Conservation (phyloP, 2,329 filamentous ascomycete species). For the Akanthomyces lecanii region DNA sequence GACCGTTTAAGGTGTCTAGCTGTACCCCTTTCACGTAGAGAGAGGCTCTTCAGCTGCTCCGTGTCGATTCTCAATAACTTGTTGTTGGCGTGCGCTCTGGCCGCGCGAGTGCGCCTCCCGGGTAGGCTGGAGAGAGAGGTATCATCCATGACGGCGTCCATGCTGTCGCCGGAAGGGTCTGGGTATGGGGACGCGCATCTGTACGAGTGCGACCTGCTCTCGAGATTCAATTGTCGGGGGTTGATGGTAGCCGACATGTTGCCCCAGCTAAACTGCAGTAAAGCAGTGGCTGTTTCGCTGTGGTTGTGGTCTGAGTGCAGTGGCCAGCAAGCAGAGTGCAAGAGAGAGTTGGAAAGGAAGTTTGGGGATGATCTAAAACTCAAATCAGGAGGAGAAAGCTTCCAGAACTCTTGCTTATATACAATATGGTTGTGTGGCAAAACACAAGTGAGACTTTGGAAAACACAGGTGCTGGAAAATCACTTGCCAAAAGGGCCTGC, state of each 20-base stretch:
- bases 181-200: background rate
- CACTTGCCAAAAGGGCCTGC: background rate
- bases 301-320: background rate
- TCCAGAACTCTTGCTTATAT: background rate
- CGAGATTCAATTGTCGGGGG: background rate
- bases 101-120: background rate
- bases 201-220: background rate
- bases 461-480: background rate
- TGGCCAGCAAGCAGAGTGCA: too few species aligned
- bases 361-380: background rate
- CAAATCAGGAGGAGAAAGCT: background rate
- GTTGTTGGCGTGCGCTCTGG: background rate
- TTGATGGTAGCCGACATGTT: background rate
- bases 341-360: background rate
- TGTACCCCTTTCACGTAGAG: background rate
- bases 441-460: background rate
- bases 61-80: slow-evolving; percentile 3
- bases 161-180: background rate
- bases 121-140: background rate
- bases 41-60: background rate
- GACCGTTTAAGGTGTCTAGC: background rate
- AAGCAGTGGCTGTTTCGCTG: background rate
- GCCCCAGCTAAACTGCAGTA: background rate
- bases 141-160: background rate
- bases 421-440: background rate